Evolutionary conservation across 2,329 filamentous ascomycete species (phyloP).

Genomic region (Simplicillium aogashimaense): DNA sequence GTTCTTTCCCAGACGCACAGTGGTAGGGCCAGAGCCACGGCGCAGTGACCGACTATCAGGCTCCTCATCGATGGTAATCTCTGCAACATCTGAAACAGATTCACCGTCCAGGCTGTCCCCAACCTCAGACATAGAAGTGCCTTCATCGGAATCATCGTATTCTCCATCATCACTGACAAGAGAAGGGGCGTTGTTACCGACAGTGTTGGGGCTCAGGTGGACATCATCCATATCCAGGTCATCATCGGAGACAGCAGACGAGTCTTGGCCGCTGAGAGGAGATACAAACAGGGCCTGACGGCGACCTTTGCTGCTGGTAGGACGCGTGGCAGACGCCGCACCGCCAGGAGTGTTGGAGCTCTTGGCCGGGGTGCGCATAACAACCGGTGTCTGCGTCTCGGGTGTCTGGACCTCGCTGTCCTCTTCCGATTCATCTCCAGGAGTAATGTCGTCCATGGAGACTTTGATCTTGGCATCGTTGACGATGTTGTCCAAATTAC

Average conservation of each 20-base stretch:
- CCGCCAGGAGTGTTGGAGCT: conserved; percentile 30
- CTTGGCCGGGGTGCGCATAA: conserved; percentile 50
- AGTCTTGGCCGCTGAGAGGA: conserved; percentile 19
- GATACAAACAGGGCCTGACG: conserved; percentile 5
- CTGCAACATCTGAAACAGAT: conserved; percentile 48
- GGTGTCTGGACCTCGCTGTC: conserved; percentile 9
- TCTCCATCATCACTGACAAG: conserved; percentile 74
- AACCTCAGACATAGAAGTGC: conserved; percentile 47
- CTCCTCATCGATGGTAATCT: conserved; percentile 52
- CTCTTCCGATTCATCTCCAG: conserved; percentile 47
- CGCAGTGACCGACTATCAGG: conserved; percentile 35
- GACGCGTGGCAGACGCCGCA: conserved; percentile 28
- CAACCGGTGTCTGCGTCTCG: conserved; percentile 25
- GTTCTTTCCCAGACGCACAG: conserved; percentile 42
- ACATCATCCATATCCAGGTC: conserved; percentile 45
- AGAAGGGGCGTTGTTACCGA: conserved; percentile 69
- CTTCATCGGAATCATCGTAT: conserved; percentile 62
- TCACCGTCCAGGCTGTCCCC: conserved; percentile 49
- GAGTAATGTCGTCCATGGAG: conserved; percentile 37
- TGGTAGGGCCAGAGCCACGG: conserved; percentile 28
- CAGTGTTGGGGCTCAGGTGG: conserved; percentile 59
- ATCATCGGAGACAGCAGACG: conserved; percentile 25
- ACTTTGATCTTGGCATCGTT: conserved; percentile 47
- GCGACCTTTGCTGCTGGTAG: conserved; percentile 48
- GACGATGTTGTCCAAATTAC: conserved; percentile 49